A percentile compares a stretch with the other conserved stretches of the same genome.
These are phyloP conservation scores for Teratosphaeria gauchensis DNA, from an alignment of 2,329 filamentous ascomycete species.

Conservation along the genomic window DNA sequence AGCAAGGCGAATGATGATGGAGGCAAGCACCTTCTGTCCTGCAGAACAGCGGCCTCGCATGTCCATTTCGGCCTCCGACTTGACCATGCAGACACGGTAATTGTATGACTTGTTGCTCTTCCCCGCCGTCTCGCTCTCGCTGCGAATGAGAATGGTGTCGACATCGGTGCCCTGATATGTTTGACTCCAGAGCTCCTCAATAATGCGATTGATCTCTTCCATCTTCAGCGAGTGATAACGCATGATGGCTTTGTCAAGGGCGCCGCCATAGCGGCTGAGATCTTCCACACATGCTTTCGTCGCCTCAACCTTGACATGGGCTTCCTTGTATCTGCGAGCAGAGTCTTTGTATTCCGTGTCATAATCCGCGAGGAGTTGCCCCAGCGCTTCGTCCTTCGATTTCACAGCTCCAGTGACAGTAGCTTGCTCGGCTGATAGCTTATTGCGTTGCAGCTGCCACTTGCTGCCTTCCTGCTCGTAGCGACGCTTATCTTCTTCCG, in stretches of 20 bases:
- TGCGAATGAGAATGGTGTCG: constrained; percentile 90
- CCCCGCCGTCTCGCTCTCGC: constrained; percentile 59
- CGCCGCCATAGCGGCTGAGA: constrained; percentile 67
- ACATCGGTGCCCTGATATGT: constrained; percentile 97
- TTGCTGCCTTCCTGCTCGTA: constrained; percentile 60
- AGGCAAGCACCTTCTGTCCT: constrained; percentile 90
- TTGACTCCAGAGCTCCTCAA: constrained; percentile 91
- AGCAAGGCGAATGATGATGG: constrained; percentile 93
- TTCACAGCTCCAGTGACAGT: constrained; percentile 69
- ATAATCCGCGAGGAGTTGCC: constrained; percentile 65
- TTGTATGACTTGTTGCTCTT: constrained; percentile 80
- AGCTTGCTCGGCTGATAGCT: constrained; percentile 61
- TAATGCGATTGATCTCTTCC: constrained; percentile 93
- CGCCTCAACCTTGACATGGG: constrained; percentile 80
- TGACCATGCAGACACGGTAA: constrained; percentile 95
- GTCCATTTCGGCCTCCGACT: constrained; percentile 95
- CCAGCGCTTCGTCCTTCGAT: constrained; percentile 73
- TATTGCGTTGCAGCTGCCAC: constrained; percentile 59
- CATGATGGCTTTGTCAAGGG: constrained; percentile 95
- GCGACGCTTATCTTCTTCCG: constrained; percentile 69
- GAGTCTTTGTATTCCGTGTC: constrained; percentile 80
- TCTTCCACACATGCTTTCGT: constrained; percentile 91
- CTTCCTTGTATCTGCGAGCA: constrained; percentile 68
- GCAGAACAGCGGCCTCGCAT: constrained; percentile 97
- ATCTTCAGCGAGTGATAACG: constrained; percentile 93